These are phyloP conservation scores for Hypoxylon sp. DNA, from an alignment of 2,329 filamentous ascomycete genomes.

Conservation along the genomic window DNA sequence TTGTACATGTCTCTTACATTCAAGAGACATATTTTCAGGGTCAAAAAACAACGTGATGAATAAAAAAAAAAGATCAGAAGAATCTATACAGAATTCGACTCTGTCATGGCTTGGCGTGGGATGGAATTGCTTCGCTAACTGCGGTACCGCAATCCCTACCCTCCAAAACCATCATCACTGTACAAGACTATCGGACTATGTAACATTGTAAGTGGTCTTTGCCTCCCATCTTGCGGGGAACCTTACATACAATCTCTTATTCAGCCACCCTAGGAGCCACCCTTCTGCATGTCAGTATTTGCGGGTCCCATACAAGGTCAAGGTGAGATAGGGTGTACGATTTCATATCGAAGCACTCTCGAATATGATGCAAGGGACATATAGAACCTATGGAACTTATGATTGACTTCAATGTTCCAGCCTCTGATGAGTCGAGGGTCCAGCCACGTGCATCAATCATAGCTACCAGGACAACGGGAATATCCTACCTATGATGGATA, in stretches of 20 bases:
- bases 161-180: constrained; percentile 5
- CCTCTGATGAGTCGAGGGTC: constrained; percentile 30
- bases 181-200: constrained; percentile 2
- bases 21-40: constrained; percentile 4
- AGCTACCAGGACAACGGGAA: constrained; percentile 24
- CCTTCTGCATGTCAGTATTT: constrained; percentile 35
- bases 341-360: constrained; percentile 19
- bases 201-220: constrained; percentile 31
- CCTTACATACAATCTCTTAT: constrained; percentile 18
- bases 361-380: constrained; percentile 31
- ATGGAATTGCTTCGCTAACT: constrained; percentile 34
- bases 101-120: constrained; percentile 12
- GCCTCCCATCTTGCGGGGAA: constrained; percentile 32
- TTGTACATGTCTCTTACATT: background rate
- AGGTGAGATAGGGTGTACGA: constrained; percentile 21
- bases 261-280: constrained; percentile 30
- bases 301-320: constrained; percentile 27
- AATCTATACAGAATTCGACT: constrained; percentile 20
- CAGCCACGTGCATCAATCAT: constrained; percentile 30
- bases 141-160: constrained; percentile 21
- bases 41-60: constrained; percentile 9
- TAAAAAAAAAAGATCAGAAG: background rate
- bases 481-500: constrained; percentile 7
- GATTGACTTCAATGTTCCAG: constrained; percentile 22
- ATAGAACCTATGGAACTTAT: constrained; percentile 22